A percentile compares a stretch with the other conserved stretches of the same genome.
Conservation (phyloP, 2,329 filamentous ascomycete species). For the Diaporthe capsici region DNA sequence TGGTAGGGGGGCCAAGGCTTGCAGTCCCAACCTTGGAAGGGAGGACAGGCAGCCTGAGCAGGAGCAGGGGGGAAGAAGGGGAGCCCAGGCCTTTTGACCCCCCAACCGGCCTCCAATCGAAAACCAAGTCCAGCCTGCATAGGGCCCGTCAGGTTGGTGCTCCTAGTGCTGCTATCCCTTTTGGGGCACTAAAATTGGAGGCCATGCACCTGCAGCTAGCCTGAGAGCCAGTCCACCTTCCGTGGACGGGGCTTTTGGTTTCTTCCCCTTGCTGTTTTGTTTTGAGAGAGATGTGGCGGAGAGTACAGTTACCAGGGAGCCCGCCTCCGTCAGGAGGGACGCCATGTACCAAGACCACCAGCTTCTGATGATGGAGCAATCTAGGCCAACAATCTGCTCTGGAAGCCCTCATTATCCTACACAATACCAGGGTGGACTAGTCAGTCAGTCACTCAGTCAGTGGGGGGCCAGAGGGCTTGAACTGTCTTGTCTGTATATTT, state of each 20-base stretch:
- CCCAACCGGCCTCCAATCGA: constrained; percentile 25
- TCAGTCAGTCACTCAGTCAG: not conserved
- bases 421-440: not conserved
- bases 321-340: not conserved
- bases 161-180: constrained; percentile 29
- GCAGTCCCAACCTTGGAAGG: constrained; percentile 29
- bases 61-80: constrained; percentile 11
- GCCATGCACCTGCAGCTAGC: constrained; percentile 35
- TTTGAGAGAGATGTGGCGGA: constrained; percentile 5
- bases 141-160: constrained; percentile 32
- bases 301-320: constrained; percentile 1
- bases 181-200: constrained; percentile 34
- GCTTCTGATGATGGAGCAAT: not conserved
- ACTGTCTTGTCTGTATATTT: not conserved
- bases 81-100: constrained; percentile 27
- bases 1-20: constrained; percentile 30
- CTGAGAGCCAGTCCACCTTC: constrained; percentile 29
- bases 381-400: constrained; percentile 25
- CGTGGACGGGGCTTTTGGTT: constrained; percentile 10
- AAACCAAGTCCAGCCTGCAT: constrained; percentile 15
- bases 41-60: constrained; percentile 21
- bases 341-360: constrained; percentile 19
- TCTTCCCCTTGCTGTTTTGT: constrained; percentile 30
- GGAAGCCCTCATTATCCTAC: constrained; percentile 11
- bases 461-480: constrained; percentile 1